Evolutionary conservation across 169 alveolate species (phyloP).

Genomic region (Plasmodium adleri): DNA sequence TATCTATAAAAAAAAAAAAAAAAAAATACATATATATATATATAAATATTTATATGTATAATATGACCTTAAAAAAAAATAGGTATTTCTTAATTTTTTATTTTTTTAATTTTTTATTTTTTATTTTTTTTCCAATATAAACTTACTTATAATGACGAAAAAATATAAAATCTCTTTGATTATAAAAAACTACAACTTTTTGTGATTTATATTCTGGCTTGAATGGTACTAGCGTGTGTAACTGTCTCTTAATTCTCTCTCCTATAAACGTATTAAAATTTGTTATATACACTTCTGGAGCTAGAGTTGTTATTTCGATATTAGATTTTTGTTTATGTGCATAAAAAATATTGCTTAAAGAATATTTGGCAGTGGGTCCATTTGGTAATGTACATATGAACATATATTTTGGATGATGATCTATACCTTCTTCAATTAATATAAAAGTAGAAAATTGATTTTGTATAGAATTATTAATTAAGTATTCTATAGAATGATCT

Average conservation of each 20-base stretch:
- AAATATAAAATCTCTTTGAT: conserved; percentile 99
- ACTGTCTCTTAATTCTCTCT: conserved; percentile 96
- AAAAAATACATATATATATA: background rate
- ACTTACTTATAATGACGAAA: conserved; percentile 97
- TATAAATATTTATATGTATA: background rate
- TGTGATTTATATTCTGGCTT: conserved; percentile 97
- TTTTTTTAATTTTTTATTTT: background rate
- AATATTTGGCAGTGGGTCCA: conserved; percentile 96
- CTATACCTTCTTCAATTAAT: conserved; percentile 91
- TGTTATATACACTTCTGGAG: conserved; percentile 97
- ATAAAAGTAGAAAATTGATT: conserved; percentile 92
- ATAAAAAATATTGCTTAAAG: conserved; percentile 89
- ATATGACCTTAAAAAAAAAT: background rate
- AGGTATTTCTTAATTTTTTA: background rate
- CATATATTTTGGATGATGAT: conserved; percentile 91
- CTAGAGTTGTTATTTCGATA: conserved; percentile 91
- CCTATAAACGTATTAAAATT: conserved; percentile 98
- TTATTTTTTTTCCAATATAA: background rate
- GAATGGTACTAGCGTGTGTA: conserved; percentile 96
- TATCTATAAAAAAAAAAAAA: conserved; percentile 78
- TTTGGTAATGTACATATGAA: conserved; percentile 92
- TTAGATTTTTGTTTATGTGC: conserved; percentile 91
- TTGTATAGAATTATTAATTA: conserved; percentile 89
- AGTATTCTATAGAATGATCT: conserved; percentile 81
- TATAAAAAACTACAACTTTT: conserved; percentile 97